These are phyloP conservation scores for Breviolum minutum DNA, from an alignment of 73 alveolate species.

Conservation along the genomic window DNA sequence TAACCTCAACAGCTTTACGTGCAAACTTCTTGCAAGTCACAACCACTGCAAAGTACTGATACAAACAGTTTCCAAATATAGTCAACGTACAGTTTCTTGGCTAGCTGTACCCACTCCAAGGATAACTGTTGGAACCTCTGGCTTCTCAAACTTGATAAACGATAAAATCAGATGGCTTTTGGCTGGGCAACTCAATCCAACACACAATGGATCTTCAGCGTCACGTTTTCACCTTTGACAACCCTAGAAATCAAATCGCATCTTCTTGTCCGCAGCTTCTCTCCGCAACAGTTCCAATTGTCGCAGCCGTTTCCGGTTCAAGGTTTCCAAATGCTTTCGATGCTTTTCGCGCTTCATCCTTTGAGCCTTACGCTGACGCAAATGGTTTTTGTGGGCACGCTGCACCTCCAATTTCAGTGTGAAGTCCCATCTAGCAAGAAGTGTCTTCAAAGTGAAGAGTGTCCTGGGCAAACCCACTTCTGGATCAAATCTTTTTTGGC, in stretches of 20 bases:
- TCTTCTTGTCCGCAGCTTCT: background rate
- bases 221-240: too few relatives aligned
- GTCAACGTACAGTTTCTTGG: too few relatives aligned
- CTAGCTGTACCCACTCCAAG: too few relatives aligned
- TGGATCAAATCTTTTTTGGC: background rate
- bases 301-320: background rate
- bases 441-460: background rate
- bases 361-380: background rate
- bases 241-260: background rate
- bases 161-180: too few relatives aligned
- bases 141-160: too few relatives aligned
- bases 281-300: background rate
- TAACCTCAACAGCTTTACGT: too few relatives aligned
- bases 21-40: too few relatives aligned
- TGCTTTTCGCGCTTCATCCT: background rate
- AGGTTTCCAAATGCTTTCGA: background rate
- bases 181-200: too few relatives aligned
- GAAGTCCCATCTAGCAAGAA: slow-evolving; percentile 4
- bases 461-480: background rate
- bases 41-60: too few relatives aligned
- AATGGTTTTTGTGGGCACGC: background rate
- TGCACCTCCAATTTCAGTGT: background rate
- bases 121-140: too few relatives aligned
- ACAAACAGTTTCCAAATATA: too few relatives aligned
- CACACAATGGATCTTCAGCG: too few relatives aligned